Percentiles rank a stretch among this genome's conserved stretches.
phyloP scores from a whole-genome alignment of 2,329 filamentous ascomycete genomes.

The Thelonectria olida region DNA sequence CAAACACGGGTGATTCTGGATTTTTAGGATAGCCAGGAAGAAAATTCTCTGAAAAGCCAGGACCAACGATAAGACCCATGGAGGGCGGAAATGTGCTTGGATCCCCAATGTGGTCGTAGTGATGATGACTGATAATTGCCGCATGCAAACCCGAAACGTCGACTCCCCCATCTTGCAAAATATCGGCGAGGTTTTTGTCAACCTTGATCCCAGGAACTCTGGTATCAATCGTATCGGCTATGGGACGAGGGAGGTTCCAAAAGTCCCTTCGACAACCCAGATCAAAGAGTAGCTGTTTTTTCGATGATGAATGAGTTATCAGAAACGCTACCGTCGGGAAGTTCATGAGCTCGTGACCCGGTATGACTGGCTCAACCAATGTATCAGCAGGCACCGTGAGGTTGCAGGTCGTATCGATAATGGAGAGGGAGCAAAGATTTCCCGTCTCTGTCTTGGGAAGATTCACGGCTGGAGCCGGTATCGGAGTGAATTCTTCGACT shows the following conservation, averaged over 20 bases:
- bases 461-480: neutral
- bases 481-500: neutral
- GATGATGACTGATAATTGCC: constrained; percentile 20
- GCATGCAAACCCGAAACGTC: neutral
- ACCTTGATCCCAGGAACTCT: constrained; percentile 19
- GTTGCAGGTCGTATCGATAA: constrained; percentile 14
- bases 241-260: constrained; percentile 16
- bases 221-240: constrained; percentile 5
- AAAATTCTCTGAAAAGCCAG: constrained; percentile 13
- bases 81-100: constrained; percentile 7
- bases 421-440: neutral
- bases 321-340: constrained; percentile 17
- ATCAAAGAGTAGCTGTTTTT: constrained; percentile 8
- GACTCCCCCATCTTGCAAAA: constrained; percentile 1
- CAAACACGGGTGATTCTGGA: neutral
- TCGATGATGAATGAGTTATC: neutral
- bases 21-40: constrained; percentile 9
- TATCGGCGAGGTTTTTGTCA: constrained; percentile 2
- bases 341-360: constrained; percentile 19
- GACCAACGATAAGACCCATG: constrained; percentile 17
- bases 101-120: constrained; percentile 20
- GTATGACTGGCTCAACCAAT: constrained; percentile 14
- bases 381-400: constrained; percentile 10
- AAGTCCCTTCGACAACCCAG: constrained; percentile 22
- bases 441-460: neutral